These are phyloP conservation scores for Alectoria sarmentosa DNA, from an alignment of 495 filamentous ascomycete species.

Conservation along the genomic window DNA sequence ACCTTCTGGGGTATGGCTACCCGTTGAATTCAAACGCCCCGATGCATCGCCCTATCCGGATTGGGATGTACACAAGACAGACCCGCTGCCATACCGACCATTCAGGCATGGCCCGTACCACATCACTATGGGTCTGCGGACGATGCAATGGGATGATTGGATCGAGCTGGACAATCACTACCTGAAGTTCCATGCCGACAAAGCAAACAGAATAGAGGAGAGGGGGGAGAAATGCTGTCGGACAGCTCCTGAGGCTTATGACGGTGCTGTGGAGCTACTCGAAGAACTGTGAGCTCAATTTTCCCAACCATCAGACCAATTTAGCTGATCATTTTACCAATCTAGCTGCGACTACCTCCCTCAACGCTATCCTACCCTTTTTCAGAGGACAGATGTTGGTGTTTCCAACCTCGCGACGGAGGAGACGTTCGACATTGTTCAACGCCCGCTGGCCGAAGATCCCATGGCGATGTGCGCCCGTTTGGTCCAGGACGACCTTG, in stretches of 20 bases:
- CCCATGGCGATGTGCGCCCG: slow-evolving; percentile 72
- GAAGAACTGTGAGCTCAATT: slow-evolving; percentile 54
- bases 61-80: slow-evolving; percentile 66
- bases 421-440: slow-evolving; percentile 64
- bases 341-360: slow-evolving; percentile 61
- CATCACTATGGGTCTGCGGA: slow-evolving; percentile 77
- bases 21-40: slow-evolving; percentile 61
- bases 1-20: slow-evolving; percentile 54
- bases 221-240: slow-evolving; percentile 63
- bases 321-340: not conserved
- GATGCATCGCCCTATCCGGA: slow-evolving; percentile 56
- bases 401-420: slow-evolving; percentile 65
- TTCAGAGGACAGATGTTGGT: slow-evolving; percentile 53
- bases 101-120: slow-evolving; percentile 79
- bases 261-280: slow-evolving; percentile 71
- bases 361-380: slow-evolving; percentile 72
- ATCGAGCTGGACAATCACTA: slow-evolving; percentile 86
- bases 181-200: slow-evolving; percentile 66
- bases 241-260: slow-evolving; percentile 68
- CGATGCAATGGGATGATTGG: slow-evolving; percentile 75
- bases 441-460: slow-evolving; percentile 66
- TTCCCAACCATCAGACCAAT: too few species aligned
- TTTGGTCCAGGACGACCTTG: slow-evolving; percentile 78
- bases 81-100: slow-evolving; percentile 76
- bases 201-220: slow-evolving; percentile 60